Base-by-base conservation (phyloP, 225 moss, liverwort and hornwort genomes). In the Polytrichum formosum region DNA sequence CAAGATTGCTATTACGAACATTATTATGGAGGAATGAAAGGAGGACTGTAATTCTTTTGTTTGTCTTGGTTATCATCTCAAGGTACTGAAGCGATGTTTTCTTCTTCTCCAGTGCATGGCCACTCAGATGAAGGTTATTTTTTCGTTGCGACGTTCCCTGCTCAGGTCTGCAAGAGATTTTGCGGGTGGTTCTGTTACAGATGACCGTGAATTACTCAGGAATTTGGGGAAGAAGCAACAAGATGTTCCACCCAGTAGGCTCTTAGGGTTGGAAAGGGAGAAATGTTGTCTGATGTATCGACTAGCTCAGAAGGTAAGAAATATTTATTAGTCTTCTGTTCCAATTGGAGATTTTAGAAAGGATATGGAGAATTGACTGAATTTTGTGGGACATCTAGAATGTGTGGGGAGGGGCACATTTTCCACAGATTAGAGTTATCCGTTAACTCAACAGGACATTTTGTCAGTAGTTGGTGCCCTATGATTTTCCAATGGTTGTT, bases 241-340 rank as follows among this genome's bases (percentile, higher is more conserved):
- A 13, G 60, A 58, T 6, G 25, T 35, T 8, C 27, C n/a, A 25
- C 4, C 22, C 54, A 37, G 4, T 4, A 75, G 46, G 55, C 53
- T 16, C 18, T 62, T 28, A 62, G 9, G 21, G 25, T 72, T 63
- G 25, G 72, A 72, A 37, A 46, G 63, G 33, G 69, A 37, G 54
- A 69, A 67, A 28, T 62, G 61, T 54, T 68, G 61, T 13, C 35
- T 75, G 75, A 75, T 69, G 68, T 75, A 75, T 63, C 68, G 75
- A 69, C 61, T 69, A 20, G 69, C 68, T 55, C 75, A 75, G 55
- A 75, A 75, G 75, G 75, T 69, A 75, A 60, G n/a, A 68, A 21
- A 53, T 18, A 46, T 2, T 46, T 46, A 46, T 46, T 4, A 46
- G 13, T 13, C 46, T 46, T 46, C 46, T 46, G 46, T 46, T 46